Evolutionary conservation across 495 filamentous ascomycete genomes (phyloP).

Genomic region (Parachaetomium inaequale): DNA sequence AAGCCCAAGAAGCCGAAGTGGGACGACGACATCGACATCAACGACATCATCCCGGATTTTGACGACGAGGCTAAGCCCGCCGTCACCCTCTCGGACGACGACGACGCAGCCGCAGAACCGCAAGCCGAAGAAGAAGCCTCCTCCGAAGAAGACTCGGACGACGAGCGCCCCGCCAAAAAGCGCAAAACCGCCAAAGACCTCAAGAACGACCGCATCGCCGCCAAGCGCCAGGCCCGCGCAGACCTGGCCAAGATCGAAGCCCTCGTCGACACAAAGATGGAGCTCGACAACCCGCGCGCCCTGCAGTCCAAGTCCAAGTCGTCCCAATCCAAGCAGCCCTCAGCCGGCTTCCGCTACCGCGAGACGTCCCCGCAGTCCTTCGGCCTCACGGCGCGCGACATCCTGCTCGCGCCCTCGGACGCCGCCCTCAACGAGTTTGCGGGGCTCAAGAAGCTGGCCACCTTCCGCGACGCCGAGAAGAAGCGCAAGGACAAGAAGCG

Average conservation of each 20-base stretch:
- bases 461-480: conserved; percentile 82
- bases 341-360: conserved; percentile 74
- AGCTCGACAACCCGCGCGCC: conserved; percentile 61
- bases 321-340: conserved; percentile 7
- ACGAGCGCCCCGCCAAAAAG: conserved; percentile 46
- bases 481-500: conserved; percentile 83
- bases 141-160: conserved; percentile 22
- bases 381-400: conserved; percentile 83
- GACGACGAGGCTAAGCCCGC: conserved; percentile 56
- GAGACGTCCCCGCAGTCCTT: conserved; percentile 88
- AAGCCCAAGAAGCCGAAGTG: conserved; percentile 86
- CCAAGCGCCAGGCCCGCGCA: conserved; percentile 68
- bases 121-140: conserved; percentile 26
- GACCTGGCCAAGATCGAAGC: conserved; percentile 80
- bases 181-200: conserved; percentile 62
- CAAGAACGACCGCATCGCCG: conserved; percentile 62
- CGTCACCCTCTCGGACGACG: conserved; percentile 52
- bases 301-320: conserved; percentile 33
- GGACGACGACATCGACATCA: conserved; percentile 96
- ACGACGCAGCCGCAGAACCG: conserved; percentile 26
- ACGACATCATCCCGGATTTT: conserved; percentile 85
- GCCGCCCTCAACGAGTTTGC: conserved; percentile 83
- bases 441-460: conserved; percentile 89
- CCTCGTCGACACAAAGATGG: conserved; percentile 78
- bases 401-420: conserved; percentile 81